Percentiles rank a stretch among this genome's conserved stretches.
Evolutionary conservation across 2,329 filamentous ascomycete genomes (phyloP).

Genomic region (Penicillium polonicum): DNA sequence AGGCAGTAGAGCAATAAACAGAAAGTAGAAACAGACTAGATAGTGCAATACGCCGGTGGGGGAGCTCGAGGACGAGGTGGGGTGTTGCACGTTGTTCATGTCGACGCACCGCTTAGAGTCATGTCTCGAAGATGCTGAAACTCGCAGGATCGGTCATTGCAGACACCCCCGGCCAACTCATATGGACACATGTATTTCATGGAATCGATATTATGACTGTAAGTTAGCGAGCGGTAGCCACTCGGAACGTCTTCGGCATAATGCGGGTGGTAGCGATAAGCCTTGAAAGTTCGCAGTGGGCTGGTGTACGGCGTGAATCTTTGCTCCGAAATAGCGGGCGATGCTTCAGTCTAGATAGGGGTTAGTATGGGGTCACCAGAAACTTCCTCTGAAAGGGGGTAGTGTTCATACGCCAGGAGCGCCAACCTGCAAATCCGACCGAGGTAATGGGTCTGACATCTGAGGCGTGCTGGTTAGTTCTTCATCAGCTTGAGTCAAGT

Average conservation of each 20-base stretch:
- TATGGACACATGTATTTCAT: constrained; percentile 72
- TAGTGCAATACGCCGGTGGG: constrained; percentile 12
- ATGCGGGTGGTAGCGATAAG: constrained; percentile 83
- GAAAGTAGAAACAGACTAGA: constrained; percentile 9
- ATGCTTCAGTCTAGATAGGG: constrained; percentile 26
- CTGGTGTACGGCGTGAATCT: constrained; percentile 72
- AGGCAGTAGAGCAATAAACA: constrained; percentile 10
- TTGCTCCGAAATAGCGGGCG: constrained; percentile 17
- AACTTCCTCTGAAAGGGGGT: constrained; percentile 15
- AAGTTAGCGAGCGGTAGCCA: constrained; percentile 86
- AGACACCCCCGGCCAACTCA: constrained; percentile 68
- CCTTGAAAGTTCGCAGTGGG: constrained; percentile 76
- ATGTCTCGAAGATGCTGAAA: constrained; percentile 79
- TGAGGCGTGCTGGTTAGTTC: constrained; percentile 35
- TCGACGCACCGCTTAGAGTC: constrained; percentile 70
- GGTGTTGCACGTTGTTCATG: constrained; percentile 30
- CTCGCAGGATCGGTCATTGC: constrained; percentile 71
- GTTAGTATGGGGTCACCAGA: constrained; percentile 29
- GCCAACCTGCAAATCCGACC: constrained; percentile 27
- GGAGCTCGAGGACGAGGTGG: constrained; percentile 25
- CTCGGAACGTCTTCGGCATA: constrained; percentile 68
- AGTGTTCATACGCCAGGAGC: constrained; percentile 35
- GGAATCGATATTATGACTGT: constrained; percentile 84
- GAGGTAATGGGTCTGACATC: constrained; percentile 24
- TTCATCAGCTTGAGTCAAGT: constrained; percentile 27